phyloP scores from a whole-genome alignment of 2,329 filamentous ascomycete species.

The Colletotrichum sp. region DNA sequence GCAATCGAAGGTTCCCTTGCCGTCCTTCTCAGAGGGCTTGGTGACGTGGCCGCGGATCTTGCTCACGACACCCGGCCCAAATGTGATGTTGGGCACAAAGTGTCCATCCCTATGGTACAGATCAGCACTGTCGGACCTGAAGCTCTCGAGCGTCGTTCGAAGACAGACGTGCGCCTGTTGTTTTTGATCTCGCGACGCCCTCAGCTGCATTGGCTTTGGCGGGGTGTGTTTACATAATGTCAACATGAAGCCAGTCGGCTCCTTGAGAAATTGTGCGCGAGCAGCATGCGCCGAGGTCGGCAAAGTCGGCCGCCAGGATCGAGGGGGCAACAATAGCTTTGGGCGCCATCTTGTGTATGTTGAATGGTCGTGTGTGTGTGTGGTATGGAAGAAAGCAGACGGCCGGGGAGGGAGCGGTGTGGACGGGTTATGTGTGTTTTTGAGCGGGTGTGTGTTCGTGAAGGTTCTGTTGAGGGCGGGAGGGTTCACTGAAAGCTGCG shows the following conservation, averaged over 20 bases:
- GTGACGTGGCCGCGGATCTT: conserved; percentile 90
- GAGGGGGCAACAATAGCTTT: conserved; percentile 95
- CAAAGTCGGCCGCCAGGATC: conserved; percentile 98
- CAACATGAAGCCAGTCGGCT: conserved; percentile 92
- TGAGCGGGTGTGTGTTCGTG: conserved; percentile 1
- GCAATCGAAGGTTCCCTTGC: conserved; percentile 95
- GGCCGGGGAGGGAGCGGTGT: neutral
- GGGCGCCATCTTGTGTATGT: conserved; percentile 69
- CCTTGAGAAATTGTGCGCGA: conserved; percentile 82
- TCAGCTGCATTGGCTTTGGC: neutral
- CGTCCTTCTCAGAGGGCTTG: conserved; percentile 69
- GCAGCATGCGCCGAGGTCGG: conserved; percentile 84
- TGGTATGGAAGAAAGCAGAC: neutral
- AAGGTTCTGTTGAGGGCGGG: conserved; percentile 9
- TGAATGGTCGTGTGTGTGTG: neutral
- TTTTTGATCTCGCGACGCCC: conserved; percentile 1
- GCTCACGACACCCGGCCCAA: conserved; percentile 92
- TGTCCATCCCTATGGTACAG: conserved; percentile 80
- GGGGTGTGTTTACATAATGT: conserved; percentile 71
- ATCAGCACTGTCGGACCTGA: neutral
- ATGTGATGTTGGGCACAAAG: conserved; percentile 98
- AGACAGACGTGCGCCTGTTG: neutral
- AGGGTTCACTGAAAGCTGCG: conserved; percentile 1
- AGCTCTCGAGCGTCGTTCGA: neutral
- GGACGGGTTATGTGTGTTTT: neutral